Base-by-base conservation (phyloP, 768 basidiomycete species). In the Tricholoma furcatifolium region DNA sequence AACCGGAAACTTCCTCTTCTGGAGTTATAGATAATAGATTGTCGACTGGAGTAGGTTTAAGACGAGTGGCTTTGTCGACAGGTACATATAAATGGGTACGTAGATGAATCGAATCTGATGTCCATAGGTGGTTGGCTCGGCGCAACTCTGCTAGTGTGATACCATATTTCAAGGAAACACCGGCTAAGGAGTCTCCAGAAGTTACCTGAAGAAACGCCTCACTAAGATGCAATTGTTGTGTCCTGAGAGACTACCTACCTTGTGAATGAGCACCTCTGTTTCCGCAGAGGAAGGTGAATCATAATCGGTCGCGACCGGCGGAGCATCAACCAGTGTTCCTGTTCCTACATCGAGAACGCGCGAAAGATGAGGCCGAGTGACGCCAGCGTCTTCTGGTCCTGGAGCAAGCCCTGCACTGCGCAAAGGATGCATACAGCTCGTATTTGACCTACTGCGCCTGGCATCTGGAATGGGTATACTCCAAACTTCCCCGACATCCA, bases 51-150 rank as follows among this genome's bases (percentile, higher is more conserved):
- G 62, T 67, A 49, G 76, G 72, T 39, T 66, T 73, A 42, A 77
- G 70, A 20, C 77, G 77, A 27, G 77, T 71, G 20, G 82, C 76
- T 56, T 76, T 76, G 46, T 86, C 82, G 32, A 87, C 62, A 0
- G 95, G 93, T 51, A 98, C 87, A 62, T 89, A 85, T 32, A 97
- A 81, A 6, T 83, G 75, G 42, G 84, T 84, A 24, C 95, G 88
- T 31, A 94, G 79, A 70, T 96, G 92, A 42, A 99, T 89, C 1
- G 92, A 80, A 65, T 98, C 97, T 6, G 91, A 88, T 6, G 92
- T 68, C 97, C 97, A 99, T 7, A 99, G 75, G 58, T 94, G 91
- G 68, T 99, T 99, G 43, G 86, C 85, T 60, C 85, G 79, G 43
- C 95, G 86, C 11, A 99, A 79, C 12, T 88, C 86, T 23, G 91